These are phyloP conservation scores for Coemansia guatemalensis DNA, from an alignment of 192 early-diverging fungal genomes.

Conservation along the genomic window DNA sequence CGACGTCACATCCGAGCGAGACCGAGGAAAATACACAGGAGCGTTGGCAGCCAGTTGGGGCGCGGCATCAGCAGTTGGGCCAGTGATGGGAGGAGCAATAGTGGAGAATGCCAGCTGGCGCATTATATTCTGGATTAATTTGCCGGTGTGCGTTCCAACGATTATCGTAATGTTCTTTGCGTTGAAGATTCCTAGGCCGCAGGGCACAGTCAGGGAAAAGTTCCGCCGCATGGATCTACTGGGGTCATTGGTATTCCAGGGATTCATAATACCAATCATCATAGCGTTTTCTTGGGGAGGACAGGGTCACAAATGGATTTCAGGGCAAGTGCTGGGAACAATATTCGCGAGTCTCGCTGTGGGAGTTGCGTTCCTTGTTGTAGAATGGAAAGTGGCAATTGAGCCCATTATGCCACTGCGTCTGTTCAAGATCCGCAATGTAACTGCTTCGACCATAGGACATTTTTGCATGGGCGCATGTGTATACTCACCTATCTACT, in stretches of 20 bases:
- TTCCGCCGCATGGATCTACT: constrained; percentile 65
- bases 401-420: constrained; percentile 64
- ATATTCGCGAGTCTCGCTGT: constrained; percentile 45
- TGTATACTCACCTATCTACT: constrained; percentile 64
- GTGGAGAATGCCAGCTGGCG: constrained; percentile 56
- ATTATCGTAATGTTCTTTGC: constrained; percentile 49
- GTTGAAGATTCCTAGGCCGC: constrained; percentile 41
- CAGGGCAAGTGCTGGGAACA: constrained; percentile 61
- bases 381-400: constrained; percentile 63
- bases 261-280: constrained; percentile 63
- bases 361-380: constrained; percentile 45
- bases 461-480: constrained; percentile 42
- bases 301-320: constrained; percentile 68
- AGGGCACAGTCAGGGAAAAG: constrained; percentile 49
- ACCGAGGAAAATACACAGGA: constrained; percentile 64
- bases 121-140: constrained; percentile 64
- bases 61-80: constrained; percentile 60
- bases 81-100: constrained; percentile 61
- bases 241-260: constrained; percentile 59
- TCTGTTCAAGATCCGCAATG: constrained; percentile 52
- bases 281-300: constrained; percentile 81
- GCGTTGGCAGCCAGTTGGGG: constrained; percentile 59
- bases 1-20: constrained; percentile 62
- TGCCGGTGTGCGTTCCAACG: constrained; percentile 52
- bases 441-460: constrained; percentile 35